Conservation (phyloP, 2,329 filamentous ascomycete genomes). For the Xylariales sp. region DNA sequence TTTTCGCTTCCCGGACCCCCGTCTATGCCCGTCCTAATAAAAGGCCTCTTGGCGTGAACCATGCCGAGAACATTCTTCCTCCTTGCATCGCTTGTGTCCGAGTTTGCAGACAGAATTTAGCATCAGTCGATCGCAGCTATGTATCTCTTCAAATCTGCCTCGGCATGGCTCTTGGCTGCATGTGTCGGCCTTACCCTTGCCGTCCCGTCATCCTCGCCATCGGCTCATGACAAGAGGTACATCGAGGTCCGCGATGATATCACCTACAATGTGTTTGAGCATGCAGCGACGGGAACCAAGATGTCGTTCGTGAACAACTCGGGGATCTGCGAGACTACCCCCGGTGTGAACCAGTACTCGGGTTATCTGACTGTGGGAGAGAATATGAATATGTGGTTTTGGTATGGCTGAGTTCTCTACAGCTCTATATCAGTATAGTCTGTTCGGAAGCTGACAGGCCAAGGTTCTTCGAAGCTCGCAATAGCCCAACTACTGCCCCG, state of each 20-base stretch:
- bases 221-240: conserved; percentile 15
- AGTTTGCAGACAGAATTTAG: too few species aligned
- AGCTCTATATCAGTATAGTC: not conserved
- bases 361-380: conserved; percentile 44
- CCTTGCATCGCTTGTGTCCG: too few species aligned
- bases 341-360: conserved; percentile 44
- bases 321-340: conserved; percentile 45
- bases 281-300: conserved; percentile 36
- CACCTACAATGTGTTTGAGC: conserved; percentile 40
- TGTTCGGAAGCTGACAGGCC: not conserved
- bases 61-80: too few species aligned
- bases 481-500: conserved; percentile 25
- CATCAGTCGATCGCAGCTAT: too few species aligned
- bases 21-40: too few species aligned
- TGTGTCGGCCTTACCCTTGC: too few species aligned
- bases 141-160: too few species aligned
- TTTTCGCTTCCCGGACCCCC: too few species aligned
- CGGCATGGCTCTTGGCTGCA: too few species aligned
- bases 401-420: conserved; percentile 24
- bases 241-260: conserved; percentile 13
- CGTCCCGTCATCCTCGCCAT: too few species aligned
- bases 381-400: conserved; percentile 39
- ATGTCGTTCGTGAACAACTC: conserved; percentile 46
- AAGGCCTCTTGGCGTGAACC: too few species aligned
- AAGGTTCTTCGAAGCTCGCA: conserved; percentile 31